Conservation (phyloP, 2,329 filamentous ascomycete genomes). For the Grosmannia clavigera region DNA sequence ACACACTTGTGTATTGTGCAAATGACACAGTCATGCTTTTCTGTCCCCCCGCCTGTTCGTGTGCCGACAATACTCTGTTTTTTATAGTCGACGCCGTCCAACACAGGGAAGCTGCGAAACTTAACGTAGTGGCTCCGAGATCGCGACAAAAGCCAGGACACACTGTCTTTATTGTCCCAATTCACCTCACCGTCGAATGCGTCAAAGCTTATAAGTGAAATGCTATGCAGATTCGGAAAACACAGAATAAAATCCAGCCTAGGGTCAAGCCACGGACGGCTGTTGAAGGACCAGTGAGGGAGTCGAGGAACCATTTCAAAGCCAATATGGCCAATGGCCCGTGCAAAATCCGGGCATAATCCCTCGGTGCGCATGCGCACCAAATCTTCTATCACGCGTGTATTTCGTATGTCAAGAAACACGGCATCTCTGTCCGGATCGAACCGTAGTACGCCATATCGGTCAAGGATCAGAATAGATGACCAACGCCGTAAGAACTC, state of each 20-base stretch:
- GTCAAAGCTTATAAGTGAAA: slow-evolving; percentile 10
- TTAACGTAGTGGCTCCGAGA: slow-evolving; percentile 4
- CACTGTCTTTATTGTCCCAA: slow-evolving; percentile 7
- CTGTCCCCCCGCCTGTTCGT: background rate
- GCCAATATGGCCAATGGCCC: slow-evolving; percentile 8
- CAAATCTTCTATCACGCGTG: slow-evolving; percentile 7
- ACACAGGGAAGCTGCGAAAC: slow-evolving; percentile 7
- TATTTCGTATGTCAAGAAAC: slow-evolving; percentile 10
- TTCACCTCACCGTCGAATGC: slow-evolving; percentile 8
- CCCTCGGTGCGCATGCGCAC: background rate
- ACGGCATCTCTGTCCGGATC: slow-evolving; percentile 6
- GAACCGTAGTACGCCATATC: slow-evolving; percentile 6
- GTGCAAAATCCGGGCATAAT: slow-evolving; percentile 5
- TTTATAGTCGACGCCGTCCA: slow-evolving; percentile 7
- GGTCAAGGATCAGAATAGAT: background rate
- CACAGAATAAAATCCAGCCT: slow-evolving; percentile 9
- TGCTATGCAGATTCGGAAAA: slow-evolving; percentile 10
- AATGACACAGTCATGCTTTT: slow-evolving; percentile 12
- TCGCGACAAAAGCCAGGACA: slow-evolving; percentile 5
- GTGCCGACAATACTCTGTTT: slow-evolving; percentile 1
- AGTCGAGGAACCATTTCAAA: slow-evolving; percentile 12
- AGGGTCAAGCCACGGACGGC: slow-evolving; percentile 7
- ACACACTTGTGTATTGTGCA: slow-evolving; percentile 14
- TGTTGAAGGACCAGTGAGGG: slow-evolving; percentile 9
- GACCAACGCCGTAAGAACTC: slow-evolving; percentile 7